A percentile compares a stretch with the other conserved stretches of the same genome.
phyloP scores from a whole-genome alignment of 352 stramenopile species.

The Pythium guiyangense region DNA sequence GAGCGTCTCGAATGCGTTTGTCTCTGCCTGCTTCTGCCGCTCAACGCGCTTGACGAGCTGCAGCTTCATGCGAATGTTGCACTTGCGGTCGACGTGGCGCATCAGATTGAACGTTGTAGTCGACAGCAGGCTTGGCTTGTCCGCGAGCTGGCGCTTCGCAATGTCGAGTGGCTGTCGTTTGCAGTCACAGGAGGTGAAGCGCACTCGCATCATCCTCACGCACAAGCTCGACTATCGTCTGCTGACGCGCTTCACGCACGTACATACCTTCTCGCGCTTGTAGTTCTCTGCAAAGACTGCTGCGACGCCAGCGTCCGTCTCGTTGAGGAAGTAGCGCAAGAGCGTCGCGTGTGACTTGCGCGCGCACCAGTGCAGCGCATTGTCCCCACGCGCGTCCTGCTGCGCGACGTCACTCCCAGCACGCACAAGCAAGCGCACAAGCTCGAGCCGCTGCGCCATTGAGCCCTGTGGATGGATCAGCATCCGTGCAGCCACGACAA shows the following conservation, averaged over 20 bases:
- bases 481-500: neutral
- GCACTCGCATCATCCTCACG: no score
- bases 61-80: slow-evolving; percentile 63
- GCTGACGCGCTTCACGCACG: neutral
- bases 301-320: slow-evolving; percentile 45
- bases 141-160: slow-evolving; percentile 33
- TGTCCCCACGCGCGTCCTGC: slow-evolving; percentile 57
- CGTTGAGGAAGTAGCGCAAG: slow-evolving; percentile 53
- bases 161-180: slow-evolving; percentile 44
- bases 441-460: slow-evolving; percentile 32
- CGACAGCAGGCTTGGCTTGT: slow-evolving; percentile 22
- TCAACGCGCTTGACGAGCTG: slow-evolving; percentile 43
- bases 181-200: neutral
- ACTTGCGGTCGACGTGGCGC: slow-evolving; percentile 32
- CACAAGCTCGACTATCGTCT: no score
- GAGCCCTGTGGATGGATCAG: slow-evolving; percentile 24
- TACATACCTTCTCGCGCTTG: slow-evolving; percentile 48
- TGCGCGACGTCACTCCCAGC: slow-evolving; percentile 34
- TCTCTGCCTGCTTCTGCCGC: slow-evolving; percentile 10
- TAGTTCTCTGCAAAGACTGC: slow-evolving; percentile 46
- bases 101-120: slow-evolving; percentile 37
- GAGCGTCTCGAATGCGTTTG: slow-evolving; percentile 12
- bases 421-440: slow-evolving; percentile 44
- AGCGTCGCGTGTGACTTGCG: slow-evolving; percentile 41
- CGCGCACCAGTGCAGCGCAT: slow-evolving; percentile 63